Evolutionary conservation across 148 eudicot species (phyloP), one percentile per base, ranked within the genome.

Genomic region (Heliamphora exappendiculata): DNA sequence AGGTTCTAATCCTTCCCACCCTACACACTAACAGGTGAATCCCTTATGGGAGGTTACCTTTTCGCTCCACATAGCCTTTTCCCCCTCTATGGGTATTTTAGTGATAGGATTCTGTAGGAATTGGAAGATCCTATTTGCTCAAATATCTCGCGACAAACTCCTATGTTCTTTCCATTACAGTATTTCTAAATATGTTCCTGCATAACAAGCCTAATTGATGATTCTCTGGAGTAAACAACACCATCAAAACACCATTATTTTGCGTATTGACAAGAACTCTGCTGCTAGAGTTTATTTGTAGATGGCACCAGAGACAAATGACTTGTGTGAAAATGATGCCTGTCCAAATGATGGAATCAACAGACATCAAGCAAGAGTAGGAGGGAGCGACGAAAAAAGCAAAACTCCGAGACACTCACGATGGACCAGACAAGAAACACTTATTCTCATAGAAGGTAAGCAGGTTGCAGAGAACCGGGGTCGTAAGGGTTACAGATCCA

Each of bases 401-500:
- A 90, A 83, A 78, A 78, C 84, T 1, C 89, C 84, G 12, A 66
- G 94, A 42, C 85, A 87, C 26, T 91, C 94, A 0, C 82, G 91
- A 17, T 90, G 94, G 94, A 88, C 90, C 20, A 70, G 90, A 13
- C 89, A 88, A 29, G 94, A 90, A 49, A 90, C 88, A 28, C 75
- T 90, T 34, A 83, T 87, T 13, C 81, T 90, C 36, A 88, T 88
- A 45, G 90, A 90, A 72, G 91, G 90, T 0, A 90, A 90, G 65
- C 58, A 81, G 70, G 84, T 82, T 26, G 94, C 87, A 0, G 94
- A 90, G 81, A 84, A 79, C 47, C 77, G 91, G 34, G 90, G 84
- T 29, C 51, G 84, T 0, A 81, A 87, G 72, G 88, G 89, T 1
- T 64, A 86, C 4, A 57, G 69, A 11, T 82, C 81, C 28, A 69